phyloP scores from a whole-genome alignment of 257 asterid species.

The Ilex aquifolium region DNA sequence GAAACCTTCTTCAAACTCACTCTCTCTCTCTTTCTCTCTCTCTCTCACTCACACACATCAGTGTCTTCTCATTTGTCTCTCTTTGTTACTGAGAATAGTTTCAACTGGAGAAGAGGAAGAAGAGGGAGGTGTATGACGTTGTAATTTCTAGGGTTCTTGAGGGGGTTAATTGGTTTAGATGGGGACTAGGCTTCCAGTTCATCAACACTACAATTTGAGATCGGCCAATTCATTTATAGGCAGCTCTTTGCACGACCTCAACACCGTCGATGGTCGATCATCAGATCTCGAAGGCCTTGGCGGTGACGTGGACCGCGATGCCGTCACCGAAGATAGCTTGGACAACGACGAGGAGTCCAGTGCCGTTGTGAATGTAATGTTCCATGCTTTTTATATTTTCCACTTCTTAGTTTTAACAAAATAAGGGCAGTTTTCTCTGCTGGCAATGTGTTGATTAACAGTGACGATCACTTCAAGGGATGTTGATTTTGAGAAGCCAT shows the following conservation, averaged over 20 bases:
- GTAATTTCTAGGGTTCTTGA: background rate
- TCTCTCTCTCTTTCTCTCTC: background rate
- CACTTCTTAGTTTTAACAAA: background rate
- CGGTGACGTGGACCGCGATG: conserved; percentile 52
- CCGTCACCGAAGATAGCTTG: conserved; percentile 52
- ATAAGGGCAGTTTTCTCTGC: no score
- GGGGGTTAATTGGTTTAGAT: conserved; percentile 11
- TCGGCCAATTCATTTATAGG: conserved; percentile 72
- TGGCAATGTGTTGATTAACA: no score
- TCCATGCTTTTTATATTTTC: background rate
- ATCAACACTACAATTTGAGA: conserved; percentile 63
- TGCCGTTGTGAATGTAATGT: conserved; percentile 57
- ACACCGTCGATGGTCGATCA: conserved; percentile 37
- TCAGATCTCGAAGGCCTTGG: conserved; percentile 14
- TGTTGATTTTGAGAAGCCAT: no score
- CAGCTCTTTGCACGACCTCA: conserved; percentile 72
- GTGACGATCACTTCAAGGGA: no score
- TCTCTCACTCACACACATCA: background rate
- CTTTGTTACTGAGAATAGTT: background rate
- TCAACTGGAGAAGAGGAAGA: background rate
- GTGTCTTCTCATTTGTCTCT: background rate
- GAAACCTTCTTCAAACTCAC: no score
- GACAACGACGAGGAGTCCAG: conserved; percentile 61
- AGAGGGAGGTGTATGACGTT: background rate
- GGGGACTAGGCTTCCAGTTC: conserved; percentile 74